Evolutionary conservation across 805 yeast species (phyloP), one percentile per base, ranked within the genome.

Genomic region (Saccharomycopsis olivae): DNA sequence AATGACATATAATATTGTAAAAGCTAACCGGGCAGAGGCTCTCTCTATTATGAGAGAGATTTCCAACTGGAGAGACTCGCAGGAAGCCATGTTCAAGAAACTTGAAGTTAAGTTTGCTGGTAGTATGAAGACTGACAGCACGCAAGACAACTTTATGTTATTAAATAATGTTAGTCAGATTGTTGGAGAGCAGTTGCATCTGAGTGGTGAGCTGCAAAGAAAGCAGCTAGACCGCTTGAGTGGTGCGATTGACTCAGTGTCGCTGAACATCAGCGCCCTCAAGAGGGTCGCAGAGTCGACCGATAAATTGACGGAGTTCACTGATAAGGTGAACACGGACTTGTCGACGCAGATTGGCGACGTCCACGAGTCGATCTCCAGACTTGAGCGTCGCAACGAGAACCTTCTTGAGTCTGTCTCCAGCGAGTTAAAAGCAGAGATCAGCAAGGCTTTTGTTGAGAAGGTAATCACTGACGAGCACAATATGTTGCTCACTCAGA

Each of bases 1-100:
- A 28, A 41, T 41, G 41, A 37, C 45, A 13, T 41, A 41, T 21
- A 38, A 37, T 16, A 41, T 41, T 33, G 27, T 41, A 14, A 41
- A 37, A 10, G 41, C 45, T 9, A 41, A 37, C 17, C 19, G 45
- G 20, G 45, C 45, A 3, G 45, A 41, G 19, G 41, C 45, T 5
- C 27, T 41, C 4, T 33, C 45, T 5, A 38, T 41, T 20, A 8
- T 41, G 11, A n/a, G 25, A 13, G 41, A 41, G 19, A 27, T 41
- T 11, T 11, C 6, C 3, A 5, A n/a, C 3, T 31, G 34, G 39
- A 38, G 33, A 29, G 38, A 38, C 10, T 5, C 34, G n/a, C 45
- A 41, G 23, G 36, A 41, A 18, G 32, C 6, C 4, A 5, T 24
- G 3, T 14, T 36, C 6, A 33, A 32, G 23, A 36, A 33, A 25